These are phyloP conservation scores for Didymella sp. DNA, from an alignment of 2,329 filamentous ascomycete genomes.

Conservation along the genomic window DNA sequence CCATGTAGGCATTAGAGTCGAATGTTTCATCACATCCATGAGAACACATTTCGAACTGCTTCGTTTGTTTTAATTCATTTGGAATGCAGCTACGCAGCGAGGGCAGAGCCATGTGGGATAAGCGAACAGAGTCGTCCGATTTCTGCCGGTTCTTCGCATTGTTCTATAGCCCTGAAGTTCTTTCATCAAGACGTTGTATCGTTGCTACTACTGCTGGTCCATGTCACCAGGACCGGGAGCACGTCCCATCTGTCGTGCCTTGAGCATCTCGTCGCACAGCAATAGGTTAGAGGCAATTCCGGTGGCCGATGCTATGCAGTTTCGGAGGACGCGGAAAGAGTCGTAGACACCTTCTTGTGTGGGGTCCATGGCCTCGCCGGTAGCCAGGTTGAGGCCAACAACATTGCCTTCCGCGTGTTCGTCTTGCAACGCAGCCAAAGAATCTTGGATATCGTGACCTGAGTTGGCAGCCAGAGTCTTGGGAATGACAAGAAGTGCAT, in stretches of 20 bases:
- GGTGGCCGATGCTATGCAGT: conserved; percentile 90
- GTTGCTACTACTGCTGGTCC: conserved; percentile 11
- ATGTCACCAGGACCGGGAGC: conserved; percentile 18
- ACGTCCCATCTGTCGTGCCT: conserved; percentile 88
- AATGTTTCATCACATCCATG: too few relatives aligned
- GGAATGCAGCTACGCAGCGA: not conserved
- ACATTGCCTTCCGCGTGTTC: conserved; percentile 83
- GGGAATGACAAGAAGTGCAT: conserved; percentile 92
- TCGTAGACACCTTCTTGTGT: conserved; percentile 92
- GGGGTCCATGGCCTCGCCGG: conserved; percentile 94
- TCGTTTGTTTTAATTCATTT: conserved; percentile 4
- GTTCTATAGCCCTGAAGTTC: not conserved
- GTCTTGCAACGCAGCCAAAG: conserved; percentile 84
- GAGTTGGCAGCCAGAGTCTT: conserved; percentile 97
- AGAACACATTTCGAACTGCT: too few relatives aligned
- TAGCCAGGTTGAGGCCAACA: conserved; percentile 84
- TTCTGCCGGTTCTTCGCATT: not conserved
- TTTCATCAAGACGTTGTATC: not conserved
- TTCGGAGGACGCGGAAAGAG: conserved; percentile 92
- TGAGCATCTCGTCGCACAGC: conserved; percentile 95
- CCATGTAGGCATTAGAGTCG: too few relatives aligned
- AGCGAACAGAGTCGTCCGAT: not conserved
- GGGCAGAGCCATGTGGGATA: not conserved
- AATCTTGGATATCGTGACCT: conserved; percentile 95
- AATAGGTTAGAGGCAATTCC: conserved; percentile 95